Conservation (phyloP, 371 early-diverging fungal genomes). For the Mucor irregularis region DNA sequence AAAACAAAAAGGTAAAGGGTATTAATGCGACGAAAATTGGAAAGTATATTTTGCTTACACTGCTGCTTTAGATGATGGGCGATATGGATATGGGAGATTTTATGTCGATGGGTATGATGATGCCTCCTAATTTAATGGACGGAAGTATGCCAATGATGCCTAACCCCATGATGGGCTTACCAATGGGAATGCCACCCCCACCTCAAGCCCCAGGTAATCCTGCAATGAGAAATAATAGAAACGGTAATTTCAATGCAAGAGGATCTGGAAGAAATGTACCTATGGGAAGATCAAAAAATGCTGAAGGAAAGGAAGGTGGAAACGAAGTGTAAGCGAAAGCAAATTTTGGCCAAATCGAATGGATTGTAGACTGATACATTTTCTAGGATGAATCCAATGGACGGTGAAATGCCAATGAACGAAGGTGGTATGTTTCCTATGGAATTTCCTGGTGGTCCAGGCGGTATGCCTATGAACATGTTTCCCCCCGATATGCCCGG, state of each 20-base stretch:
- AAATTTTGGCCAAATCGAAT: background rate
- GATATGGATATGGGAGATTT: slow-evolving; percentile 41
- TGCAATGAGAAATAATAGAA: slow-evolving; percentile 11
- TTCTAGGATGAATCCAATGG: slow-evolving; percentile 16
- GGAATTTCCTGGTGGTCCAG: slow-evolving; percentile 23
- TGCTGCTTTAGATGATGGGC: slow-evolving; percentile 18
- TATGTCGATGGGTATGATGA: slow-evolving; percentile 67
- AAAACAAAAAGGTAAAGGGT: slow-evolving; percentile 54
- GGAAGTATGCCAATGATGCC: slow-evolving; percentile 36
- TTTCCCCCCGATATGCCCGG: slow-evolving; percentile 25
- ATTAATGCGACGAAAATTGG: too few species aligned
- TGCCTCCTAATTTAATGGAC: slow-evolving; percentile 92
- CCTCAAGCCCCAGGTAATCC: slow-evolving; percentile 6
- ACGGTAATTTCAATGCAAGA: slow-evolving; percentile 13
- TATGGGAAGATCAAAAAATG: slow-evolving; percentile 15
- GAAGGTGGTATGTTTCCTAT: slow-evolving; percentile 18
- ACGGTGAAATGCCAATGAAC: slow-evolving; percentile 13
- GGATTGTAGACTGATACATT: too few species aligned
- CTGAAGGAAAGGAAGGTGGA: slow-evolving; percentile 16
- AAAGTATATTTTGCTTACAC: too few species aligned
- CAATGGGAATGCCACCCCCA: slow-evolving; percentile 22
- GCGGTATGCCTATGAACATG: slow-evolving; percentile 25
- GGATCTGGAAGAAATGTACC: slow-evolving; percentile 15
- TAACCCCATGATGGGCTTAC: slow-evolving; percentile 23
- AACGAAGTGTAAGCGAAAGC: slow-evolving; percentile 3